phyloP scores from a whole-genome alignment of 2,329 filamentous ascomycete species.

The Diplocarpon mali region DNA sequence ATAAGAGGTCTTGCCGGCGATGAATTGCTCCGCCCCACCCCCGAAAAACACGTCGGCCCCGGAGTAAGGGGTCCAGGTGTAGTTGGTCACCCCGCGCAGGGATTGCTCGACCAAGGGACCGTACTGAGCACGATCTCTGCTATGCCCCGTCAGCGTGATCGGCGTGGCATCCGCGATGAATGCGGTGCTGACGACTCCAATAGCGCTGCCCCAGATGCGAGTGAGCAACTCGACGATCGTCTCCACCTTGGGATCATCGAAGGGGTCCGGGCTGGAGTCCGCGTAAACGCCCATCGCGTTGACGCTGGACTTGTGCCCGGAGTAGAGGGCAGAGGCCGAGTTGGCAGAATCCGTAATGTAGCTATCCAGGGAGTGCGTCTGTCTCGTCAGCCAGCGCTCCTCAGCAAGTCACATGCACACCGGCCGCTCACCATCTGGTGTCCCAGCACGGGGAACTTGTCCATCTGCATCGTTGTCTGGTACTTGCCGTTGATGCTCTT shows the following conservation, averaged over 20 bases:
- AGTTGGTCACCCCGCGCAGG: conserved; percentile 66
- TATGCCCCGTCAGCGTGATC: conserved; percentile 63
- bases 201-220: conserved; percentile 51
- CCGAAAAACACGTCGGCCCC: conserved; percentile 77
- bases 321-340: conserved; percentile 71
- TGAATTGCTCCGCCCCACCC: conserved; percentile 73
- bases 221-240: conserved; percentile 70
- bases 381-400: conserved; percentile 63
- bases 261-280: conserved; percentile 60
- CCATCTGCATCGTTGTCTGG: conserved; percentile 62
- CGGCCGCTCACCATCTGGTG: conserved; percentile 57
- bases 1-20: conserved; percentile 52
- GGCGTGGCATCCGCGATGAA: conserved; percentile 75
- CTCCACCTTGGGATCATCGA: conserved; percentile 81
- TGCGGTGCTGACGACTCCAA: conserved; percentile 66
- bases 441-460: conserved; percentile 75
- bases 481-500: conserved; percentile 79
- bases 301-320: conserved; percentile 73
- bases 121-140: conserved; percentile 56
- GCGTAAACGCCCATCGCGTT: conserved; percentile 72
- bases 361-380: conserved; percentile 70
- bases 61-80: conserved; percentile 64
- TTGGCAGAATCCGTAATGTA: conserved; percentile 86
- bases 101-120: conserved; percentile 65
- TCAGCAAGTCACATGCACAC: too few relatives aligned